Conservation (phyloP, 2,329 filamentous ascomycete species). For the Amauroascus verrucosus region DNA sequence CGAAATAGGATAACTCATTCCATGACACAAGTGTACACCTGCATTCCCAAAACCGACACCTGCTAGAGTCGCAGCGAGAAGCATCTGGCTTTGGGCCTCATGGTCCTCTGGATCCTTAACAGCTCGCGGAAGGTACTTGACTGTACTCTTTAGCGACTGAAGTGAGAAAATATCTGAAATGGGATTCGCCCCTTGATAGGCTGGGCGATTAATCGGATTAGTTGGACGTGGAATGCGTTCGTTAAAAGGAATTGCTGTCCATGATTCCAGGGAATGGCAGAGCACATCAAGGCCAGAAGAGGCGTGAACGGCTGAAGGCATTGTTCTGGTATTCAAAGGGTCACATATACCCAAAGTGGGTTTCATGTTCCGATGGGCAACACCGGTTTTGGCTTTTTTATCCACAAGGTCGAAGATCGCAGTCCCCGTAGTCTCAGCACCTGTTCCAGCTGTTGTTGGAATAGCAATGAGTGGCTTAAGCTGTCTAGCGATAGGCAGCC, state of each 20-base stretch:
- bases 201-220: constrained; percentile 83
- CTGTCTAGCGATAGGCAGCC: constrained; percentile 59
- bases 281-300: constrained; percentile 87
- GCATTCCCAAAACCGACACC: constrained; percentile 97
- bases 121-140: constrained; percentile 85
- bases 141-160: constrained; percentile 67
- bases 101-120: constrained; percentile 79
- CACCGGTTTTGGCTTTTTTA: constrained; percentile 85
- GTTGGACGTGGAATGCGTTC: constrained; percentile 72
- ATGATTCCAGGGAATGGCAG: constrained; percentile 90
- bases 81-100: constrained; percentile 91
- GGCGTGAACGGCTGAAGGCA: constrained; percentile 90
- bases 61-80: constrained; percentile 84
- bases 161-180: constrained; percentile 97
- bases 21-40: constrained; percentile 78
- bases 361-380: constrained; percentile 91
- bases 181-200: constrained; percentile 94
- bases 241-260: constrained; percentile 92
- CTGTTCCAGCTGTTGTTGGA: constrained; percentile 76
- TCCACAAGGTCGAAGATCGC: constrained; percentile 94
- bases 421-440: constrained; percentile 91
- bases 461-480: constrained; percentile 71
- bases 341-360: constrained; percentile 82
- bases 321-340: constrained; percentile 84
- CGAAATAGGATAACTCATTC: constrained; percentile 97